Base-by-base conservation (phyloP, 805 yeast species). In the Kuraishia molischiana region DNA sequence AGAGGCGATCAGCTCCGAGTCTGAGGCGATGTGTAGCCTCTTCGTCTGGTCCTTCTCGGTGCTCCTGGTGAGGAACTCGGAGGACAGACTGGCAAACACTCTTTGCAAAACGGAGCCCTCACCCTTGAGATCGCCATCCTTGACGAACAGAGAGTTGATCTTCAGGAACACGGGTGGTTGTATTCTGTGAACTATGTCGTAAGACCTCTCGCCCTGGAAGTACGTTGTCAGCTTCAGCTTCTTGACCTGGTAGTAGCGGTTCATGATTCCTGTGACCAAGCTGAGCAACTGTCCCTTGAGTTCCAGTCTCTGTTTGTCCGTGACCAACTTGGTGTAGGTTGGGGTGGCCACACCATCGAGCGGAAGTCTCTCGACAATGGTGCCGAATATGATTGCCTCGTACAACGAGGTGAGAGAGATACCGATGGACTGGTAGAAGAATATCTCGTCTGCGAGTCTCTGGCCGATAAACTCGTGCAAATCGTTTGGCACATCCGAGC, bases 231-330 rank as follows among this genome's bases (percentile, higher is more conserved):
- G 72, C 32, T 67, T 61, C 29, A 85, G 67, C 39, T 70, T 75
- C 52, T 80, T 83, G 41, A 73, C 79, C 53, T 89, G 97, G 54
- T 77, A 86, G 58, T 85, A 90, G 53, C 97, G 77, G 44, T 85
- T 79, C 48, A 87, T 69, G 19, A 79, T 72, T 46, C 75, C 78
- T 13, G 94, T 75, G 18, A 89, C 59, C 36, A 85, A 60, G 44
- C 80, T 79, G 40, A 85, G 64, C 38, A 79, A 77, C 47, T 70
- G 67, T 38, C 80, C 79, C 39, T 81, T 72, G 39, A 75, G 55
- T 14, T 72, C 70, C 13, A 67, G 60, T 34, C 72, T 66, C 28
- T 58, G 56, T 29, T 58, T 61, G 11, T 67, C 61, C 5, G 64
- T 59, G 10, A 79, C 64, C 43, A 85, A 62, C n/a, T 55, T 56